These are phyloP conservation scores for Camellia oleifera DNA, from an alignment of 179 eudicot species.

Conservation along the genomic window DNA sequence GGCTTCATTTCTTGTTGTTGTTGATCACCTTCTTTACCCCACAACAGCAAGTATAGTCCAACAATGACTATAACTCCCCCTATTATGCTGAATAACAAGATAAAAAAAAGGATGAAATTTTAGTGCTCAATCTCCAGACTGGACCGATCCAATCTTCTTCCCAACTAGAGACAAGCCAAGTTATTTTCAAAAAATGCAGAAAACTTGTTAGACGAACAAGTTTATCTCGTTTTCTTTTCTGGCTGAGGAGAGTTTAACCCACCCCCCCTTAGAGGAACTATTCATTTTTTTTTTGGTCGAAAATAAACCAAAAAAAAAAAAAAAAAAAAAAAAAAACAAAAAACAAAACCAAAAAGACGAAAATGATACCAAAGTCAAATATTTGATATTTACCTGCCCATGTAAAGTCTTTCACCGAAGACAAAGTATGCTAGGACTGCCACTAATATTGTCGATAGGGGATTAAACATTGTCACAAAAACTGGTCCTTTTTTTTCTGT, in stretches of 20 bases:
- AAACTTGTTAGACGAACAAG: no score
- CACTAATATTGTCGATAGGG: conserved; percentile 56
- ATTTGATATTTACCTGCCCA: conserved; percentile 50
- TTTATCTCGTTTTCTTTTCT: no score
- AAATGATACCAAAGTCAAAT: not conserved
- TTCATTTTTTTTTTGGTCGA: no score
- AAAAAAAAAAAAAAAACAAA: not conserved
- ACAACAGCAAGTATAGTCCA: conserved; percentile 63
- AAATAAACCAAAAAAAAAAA: not conserved
- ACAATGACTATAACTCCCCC: conserved; percentile 56
- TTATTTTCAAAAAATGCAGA: no score
- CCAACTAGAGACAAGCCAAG: no score
- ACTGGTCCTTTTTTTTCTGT: conserved; percentile 75
- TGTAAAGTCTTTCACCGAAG: conserved; percentile 61
- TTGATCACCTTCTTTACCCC: conserved; percentile 65
- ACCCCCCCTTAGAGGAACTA: no score
- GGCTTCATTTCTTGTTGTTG: conserved; percentile 6
- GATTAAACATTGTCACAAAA: conserved; percentile 79
- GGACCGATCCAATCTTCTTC: not conserved
- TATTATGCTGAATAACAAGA: conserved; percentile 38
- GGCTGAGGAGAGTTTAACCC: no score
- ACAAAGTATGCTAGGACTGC: conserved; percentile 66
- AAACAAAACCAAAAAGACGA: not conserved
- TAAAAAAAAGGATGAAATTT: not conserved
- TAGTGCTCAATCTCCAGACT: not conserved